A percentile compares a stretch with the other conserved stretches of the same genome.
These are phyloP conservation scores for Brassica juncea DNA, from an alignment of 345 rosid species.

Conservation along the genomic window DNA sequence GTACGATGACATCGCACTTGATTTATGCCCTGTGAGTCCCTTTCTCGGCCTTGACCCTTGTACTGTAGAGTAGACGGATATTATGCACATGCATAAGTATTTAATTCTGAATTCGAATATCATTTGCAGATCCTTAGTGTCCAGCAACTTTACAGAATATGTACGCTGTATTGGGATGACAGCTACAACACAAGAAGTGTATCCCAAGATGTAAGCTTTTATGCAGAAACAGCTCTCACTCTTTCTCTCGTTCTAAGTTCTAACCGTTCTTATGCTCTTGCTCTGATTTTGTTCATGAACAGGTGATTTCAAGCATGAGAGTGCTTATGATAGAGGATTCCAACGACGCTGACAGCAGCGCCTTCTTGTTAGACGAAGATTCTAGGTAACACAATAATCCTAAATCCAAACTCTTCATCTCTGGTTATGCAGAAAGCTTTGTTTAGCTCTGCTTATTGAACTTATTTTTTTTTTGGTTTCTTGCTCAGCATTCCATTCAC, in stretches of 20 bases:
- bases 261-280: not conserved
- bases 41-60: not conserved
- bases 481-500: conserved; percentile 85
- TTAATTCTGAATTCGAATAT: conserved; percentile 1
- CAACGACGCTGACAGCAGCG: conserved; percentile 70
- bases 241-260: not conserved
- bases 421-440: conserved; percentile 17
- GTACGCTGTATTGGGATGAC: conserved; percentile 93
- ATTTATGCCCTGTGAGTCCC: conserved; percentile 78
- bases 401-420: not conserved
- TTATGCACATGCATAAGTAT: not conserved
- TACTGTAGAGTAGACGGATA: not conserved
- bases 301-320: conserved; percentile 96
- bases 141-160: conserved; percentile 93
- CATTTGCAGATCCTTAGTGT: conserved; percentile 83
- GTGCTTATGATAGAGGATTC: conserved; percentile 94
- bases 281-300: conserved; percentile 28
- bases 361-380: conserved; percentile 92
- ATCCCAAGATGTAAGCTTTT: conserved; percentile 65
- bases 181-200: conserved; percentile 95
- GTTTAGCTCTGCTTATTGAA: conserved; percentile 2
- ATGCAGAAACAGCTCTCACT: not conserved
- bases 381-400: conserved; percentile 55
- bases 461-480: not conserved
- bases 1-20: conserved; percentile 87